phyloP scores from a whole-genome alignment of 139 green algal species.

The Micractinium conductrix region DNA sequence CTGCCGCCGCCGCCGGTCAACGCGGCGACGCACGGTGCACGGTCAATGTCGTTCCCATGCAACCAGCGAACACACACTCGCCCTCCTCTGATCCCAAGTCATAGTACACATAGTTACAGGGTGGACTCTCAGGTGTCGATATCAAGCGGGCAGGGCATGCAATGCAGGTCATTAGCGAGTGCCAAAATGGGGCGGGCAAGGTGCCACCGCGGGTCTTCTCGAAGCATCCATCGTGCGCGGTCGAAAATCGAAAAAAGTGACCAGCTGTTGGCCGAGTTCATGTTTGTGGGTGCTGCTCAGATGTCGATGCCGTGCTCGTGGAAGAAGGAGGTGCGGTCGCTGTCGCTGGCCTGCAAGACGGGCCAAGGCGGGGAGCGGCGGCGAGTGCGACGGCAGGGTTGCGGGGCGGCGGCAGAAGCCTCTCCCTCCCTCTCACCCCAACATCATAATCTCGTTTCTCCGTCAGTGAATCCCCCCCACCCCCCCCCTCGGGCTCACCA shows the following conservation, averaged over 20 bases:
- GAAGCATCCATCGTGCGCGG: background rate
- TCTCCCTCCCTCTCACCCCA: background rate
- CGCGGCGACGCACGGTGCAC: no score
- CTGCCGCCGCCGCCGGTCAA: no score
- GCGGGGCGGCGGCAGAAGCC: background rate
- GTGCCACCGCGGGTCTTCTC: no score
- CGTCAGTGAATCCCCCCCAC: background rate
- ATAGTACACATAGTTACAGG: no score
- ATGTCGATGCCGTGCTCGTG: background rate
- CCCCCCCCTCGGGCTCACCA: background rate
- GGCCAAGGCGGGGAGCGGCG: background rate
- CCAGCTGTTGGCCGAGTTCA: background rate
- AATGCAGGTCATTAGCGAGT: background rate
- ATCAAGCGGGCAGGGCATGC: background rate
- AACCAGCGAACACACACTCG: no score
- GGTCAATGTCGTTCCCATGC: no score
- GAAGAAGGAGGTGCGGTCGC: background rate
- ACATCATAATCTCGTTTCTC: background rate
- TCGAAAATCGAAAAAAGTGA: background rate
- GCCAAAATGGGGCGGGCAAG: no score
- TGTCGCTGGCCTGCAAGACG: background rate
- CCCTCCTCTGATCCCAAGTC: no score
- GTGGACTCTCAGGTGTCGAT: background rate
- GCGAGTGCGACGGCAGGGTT: background rate
- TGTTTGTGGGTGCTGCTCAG: background rate